phyloP scores from a whole-genome alignment of 2,329 filamentous ascomycete species.

The Clonostachys rhizophaga region DNA sequence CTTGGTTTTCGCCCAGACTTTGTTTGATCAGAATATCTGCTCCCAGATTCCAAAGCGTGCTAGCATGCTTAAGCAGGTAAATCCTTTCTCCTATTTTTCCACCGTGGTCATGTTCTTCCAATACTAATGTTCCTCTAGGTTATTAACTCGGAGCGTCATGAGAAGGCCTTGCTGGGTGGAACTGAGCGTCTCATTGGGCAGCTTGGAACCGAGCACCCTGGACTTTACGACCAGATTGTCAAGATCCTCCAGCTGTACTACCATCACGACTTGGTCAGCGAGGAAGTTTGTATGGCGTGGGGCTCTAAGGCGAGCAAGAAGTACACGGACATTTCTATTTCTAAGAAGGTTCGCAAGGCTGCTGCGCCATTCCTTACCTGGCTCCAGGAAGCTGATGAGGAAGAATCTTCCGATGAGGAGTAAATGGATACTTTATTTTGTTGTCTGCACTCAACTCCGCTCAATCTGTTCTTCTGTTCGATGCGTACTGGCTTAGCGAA shows the following conservation, averaged over 20 bases:
- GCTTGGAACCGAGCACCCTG: slow-evolving; percentile 70
- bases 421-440: slow-evolving; percentile 6
- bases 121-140: slow-evolving; percentile 41
- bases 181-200: slow-evolving; percentile 83
- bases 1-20: slow-evolving; percentile 84
- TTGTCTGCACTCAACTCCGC: not conserved
- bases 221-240: slow-evolving; percentile 70
- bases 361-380: slow-evolving; percentile 92
- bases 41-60: slow-evolving; percentile 83
- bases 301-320: slow-evolving; percentile 96
- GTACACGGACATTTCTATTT: slow-evolving; percentile 84
- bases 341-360: slow-evolving; percentile 93
- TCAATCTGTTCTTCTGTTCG: not conserved
- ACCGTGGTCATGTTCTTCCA: slow-evolving; percentile 11
- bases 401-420: slow-evolving; percentile 60
- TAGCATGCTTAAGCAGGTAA: slow-evolving; percentile 81
- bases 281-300: slow-evolving; percentile 89
- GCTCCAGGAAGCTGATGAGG: slow-evolving; percentile 83
- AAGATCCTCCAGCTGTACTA: slow-evolving; percentile 89
- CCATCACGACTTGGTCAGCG: slow-evolving; percentile 80
- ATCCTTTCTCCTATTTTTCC: slow-evolving; percentile 13
- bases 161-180: slow-evolving; percentile 92
- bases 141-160: slow-evolving; percentile 85
- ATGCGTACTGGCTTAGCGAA: not conserved
- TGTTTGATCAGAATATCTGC: slow-evolving; percentile 88